Percentiles rank a stretch among this genome's conserved stretches.
Conservation (phyloP, 108 stramenopile genomes). For the Pseudonitzschia delicatissima region DNA sequence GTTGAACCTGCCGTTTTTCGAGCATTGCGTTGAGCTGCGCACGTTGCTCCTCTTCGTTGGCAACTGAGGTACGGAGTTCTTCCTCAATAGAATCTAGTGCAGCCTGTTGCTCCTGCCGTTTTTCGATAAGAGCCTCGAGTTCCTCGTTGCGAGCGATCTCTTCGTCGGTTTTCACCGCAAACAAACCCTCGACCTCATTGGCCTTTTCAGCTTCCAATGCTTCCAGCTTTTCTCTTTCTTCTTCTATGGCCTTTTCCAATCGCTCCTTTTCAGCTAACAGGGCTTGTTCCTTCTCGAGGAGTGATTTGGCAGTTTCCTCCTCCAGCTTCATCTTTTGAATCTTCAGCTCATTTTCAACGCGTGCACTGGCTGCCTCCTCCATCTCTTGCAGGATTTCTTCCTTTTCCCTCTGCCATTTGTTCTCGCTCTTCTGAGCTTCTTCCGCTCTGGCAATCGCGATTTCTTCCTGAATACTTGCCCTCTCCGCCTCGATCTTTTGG, state of each 20-base stretch:
- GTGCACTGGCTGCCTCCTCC: constrained; percentile 21
- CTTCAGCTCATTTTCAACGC: constrained; percentile 13
- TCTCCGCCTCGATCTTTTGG: background rate
- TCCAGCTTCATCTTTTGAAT: constrained; percentile 12
- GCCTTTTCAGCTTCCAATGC: background rate
- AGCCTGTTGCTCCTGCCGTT: background rate
- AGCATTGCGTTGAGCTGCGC: background rate
- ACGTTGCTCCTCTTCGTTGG: constrained; percentile 3
- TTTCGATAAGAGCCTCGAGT: background rate
- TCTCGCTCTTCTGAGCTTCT: constrained; percentile 3
- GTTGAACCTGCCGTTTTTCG: constrained; percentile 8
- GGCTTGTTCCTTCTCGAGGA: background rate
- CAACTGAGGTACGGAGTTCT: constrained; percentile 2
- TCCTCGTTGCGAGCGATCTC: constrained; percentile 25
- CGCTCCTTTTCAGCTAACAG: constrained; percentile 3
- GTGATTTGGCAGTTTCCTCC: background rate
- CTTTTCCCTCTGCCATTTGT: constrained; percentile 17
- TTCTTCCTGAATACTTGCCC: constrained; percentile 22
- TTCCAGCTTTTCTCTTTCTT: background rate
- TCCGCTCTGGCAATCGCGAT: constrained; percentile 20
- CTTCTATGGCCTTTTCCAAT: background rate
- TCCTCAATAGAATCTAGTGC: constrained; percentile 2
- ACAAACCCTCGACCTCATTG: background rate
- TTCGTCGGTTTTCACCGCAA: background rate
- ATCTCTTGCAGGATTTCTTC: constrained; percentile 11